phyloP scores from a whole-genome alignment of 2,329 filamentous ascomycete species.

The Claviceps citrina region DNA sequence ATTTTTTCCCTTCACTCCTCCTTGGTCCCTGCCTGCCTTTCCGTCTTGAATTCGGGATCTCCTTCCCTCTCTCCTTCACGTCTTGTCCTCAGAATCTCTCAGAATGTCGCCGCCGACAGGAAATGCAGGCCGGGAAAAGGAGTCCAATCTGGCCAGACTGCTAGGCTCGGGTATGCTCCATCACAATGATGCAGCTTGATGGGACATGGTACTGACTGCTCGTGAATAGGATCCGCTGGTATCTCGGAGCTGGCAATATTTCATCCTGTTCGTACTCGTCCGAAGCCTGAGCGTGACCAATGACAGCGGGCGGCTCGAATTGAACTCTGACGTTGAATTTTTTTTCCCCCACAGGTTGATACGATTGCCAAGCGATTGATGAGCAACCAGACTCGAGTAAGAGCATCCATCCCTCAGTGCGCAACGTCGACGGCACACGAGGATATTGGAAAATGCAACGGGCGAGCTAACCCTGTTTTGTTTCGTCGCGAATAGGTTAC shows the following conservation, averaged over 20 bases:
- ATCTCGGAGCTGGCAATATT: conserved; percentile 88
- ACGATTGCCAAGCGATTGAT: conserved; percentile 98
- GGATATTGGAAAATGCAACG: conserved; percentile 6
- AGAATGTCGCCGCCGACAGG: conserved; percentile 44
- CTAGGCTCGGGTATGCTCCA: conserved; percentile 66
- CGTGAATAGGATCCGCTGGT: conserved; percentile 60
- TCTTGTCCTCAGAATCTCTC: conserved; percentile 2
- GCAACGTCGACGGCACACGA: background rate
- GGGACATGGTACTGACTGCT: conserved; percentile 10
- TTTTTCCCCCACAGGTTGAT: conserved; percentile 67
- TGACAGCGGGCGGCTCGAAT: background rate
- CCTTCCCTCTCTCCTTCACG: background rate
- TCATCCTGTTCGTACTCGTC: conserved; percentile 53
- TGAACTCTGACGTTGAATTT: background rate
- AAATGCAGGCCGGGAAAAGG: conserved; percentile 45
- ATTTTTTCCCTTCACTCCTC: background rate
- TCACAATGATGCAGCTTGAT: background rate
- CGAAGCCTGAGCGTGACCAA: background rate
- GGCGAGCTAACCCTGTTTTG: conserved; percentile 6
- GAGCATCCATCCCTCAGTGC: conserved; percentile 21
- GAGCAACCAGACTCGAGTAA: conserved; percentile 67
- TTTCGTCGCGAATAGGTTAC: conserved; percentile 15
- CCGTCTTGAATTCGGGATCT: background rate
- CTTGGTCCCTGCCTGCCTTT: background rate
- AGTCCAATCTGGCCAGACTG: conserved; percentile 77